Percentiles rank a stretch among this genome's conserved stretches.
phyloP scores from a whole-genome alignment of 2,329 filamentous ascomycete species.

The Lachnum nothofagi region DNA sequence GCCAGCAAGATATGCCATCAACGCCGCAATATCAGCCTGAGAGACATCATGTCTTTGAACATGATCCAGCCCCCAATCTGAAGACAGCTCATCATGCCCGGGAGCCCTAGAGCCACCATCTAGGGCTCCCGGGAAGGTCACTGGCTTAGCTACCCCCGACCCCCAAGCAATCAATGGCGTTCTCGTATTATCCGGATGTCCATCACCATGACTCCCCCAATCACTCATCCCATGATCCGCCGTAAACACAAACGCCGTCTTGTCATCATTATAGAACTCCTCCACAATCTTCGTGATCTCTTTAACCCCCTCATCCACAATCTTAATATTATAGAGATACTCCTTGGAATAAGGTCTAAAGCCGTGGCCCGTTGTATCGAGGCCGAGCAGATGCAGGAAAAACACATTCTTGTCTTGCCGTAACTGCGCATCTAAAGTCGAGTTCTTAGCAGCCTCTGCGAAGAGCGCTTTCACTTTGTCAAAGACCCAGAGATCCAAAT shows the following conservation, averaged over 20 bases:
- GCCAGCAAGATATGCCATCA: conserved; percentile 91
- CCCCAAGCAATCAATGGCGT: conserved; percentile 93
- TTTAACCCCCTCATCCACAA: conserved; percentile 85
- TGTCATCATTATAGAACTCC: conserved; percentile 75
- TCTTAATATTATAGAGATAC: conserved; percentile 88
- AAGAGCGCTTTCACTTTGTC: conserved; percentile 88
- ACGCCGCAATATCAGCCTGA: conserved; percentile 87
- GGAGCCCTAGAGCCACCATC: too few relatives aligned
- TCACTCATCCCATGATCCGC: conserved; percentile 99
- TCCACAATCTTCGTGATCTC: conserved; percentile 78
- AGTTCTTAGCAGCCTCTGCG: conserved; percentile 69
- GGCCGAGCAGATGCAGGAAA: conserved; percentile 85
- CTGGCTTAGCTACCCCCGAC: conserved; percentile 76
- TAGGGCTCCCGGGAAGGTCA: conserved; percentile 47
- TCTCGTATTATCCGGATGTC: conserved; percentile 92
- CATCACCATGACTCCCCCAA: conserved; percentile 97
- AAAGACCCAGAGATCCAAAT: conserved; percentile 92
- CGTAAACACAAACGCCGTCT: conserved; percentile 94
- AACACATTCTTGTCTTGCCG: conserved; percentile 86
- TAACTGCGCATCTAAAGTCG: conserved; percentile 66
- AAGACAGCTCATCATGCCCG: conserved; percentile 87
- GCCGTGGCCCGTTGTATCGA: conserved; percentile 84
- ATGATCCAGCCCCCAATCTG: conserved; percentile 78
- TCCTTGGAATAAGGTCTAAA: conserved; percentile 91
- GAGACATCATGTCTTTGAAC: conserved; percentile 84